A percentile compares a stretch with the other conserved stretches of the same genome.
Evolutionary conservation across 2,329 filamentous ascomycete genomes (phyloP).

Genomic region (Pestalotiopsis sp.): DNA sequence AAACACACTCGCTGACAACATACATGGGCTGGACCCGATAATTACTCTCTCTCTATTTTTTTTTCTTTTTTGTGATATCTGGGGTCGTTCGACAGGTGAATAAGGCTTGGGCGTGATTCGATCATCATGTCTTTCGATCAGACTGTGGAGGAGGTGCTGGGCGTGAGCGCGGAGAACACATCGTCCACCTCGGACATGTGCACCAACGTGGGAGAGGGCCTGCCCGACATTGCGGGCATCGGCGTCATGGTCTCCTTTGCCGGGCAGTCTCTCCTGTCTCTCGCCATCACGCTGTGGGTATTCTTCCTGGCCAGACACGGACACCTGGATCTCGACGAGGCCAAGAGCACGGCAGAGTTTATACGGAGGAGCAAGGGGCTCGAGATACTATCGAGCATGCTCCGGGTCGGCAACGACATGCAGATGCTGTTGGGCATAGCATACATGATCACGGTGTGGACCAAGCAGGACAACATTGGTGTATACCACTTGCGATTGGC

Average conservation of each 20-base stretch:
- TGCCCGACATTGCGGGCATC: slow-evolving; percentile 18
- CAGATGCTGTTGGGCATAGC: slow-evolving; percentile 20
- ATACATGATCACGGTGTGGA: slow-evolving; percentile 19
- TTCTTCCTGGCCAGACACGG: slow-evolving; percentile 17
- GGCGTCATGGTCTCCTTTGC: slow-evolving; percentile 19
- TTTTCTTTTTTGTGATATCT: background rate
- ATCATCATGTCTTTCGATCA: slow-evolving; percentile 4
- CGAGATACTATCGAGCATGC: slow-evolving; percentile 17
- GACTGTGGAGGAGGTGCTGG: slow-evolving; percentile 1
- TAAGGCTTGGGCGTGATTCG: background rate
- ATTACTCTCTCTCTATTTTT: background rate
- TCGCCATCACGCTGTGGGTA: slow-evolving; percentile 17
- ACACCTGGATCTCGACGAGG: slow-evolving; percentile 16
- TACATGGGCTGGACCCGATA: background rate
- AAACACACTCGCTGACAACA: background rate
- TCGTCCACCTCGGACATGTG: background rate
- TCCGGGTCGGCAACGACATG: slow-evolving; percentile 20
- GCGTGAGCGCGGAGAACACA: background rate
- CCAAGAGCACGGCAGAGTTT: slow-evolving; percentile 13
- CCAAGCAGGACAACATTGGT: slow-evolving; percentile 16
- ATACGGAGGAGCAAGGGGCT: slow-evolving; percentile 13
- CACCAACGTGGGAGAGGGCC: slow-evolving; percentile 16
- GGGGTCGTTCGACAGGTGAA: background rate
- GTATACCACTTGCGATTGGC: slow-evolving; percentile 19
- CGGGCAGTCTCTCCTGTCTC: slow-evolving; percentile 19